phyloP scores from a whole-genome alignment of 2,329 filamentous ascomycete genomes.

The Scedosporium boydii region DNA sequence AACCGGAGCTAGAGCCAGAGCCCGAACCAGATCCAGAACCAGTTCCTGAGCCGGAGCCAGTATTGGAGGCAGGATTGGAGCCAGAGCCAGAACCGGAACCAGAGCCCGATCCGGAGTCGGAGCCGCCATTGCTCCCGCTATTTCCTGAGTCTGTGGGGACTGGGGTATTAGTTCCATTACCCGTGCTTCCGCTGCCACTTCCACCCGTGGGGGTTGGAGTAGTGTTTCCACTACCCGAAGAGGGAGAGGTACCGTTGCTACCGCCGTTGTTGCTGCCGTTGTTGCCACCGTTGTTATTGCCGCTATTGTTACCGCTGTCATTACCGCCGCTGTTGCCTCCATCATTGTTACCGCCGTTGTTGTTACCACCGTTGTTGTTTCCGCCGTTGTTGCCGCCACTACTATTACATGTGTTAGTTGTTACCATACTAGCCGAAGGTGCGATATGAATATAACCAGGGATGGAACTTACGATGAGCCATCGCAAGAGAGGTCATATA shows the following conservation, averaged over 20 bases:
- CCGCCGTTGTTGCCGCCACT: constrained; percentile 10
- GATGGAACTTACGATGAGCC: constrained; percentile 12
- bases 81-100: neutral
- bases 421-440: constrained; percentile 9
- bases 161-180: neutral
- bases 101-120: neutral
- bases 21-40: neutral
- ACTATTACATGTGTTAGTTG: constrained; percentile 10
- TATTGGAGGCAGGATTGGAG: neutral
- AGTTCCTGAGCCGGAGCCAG: neutral
- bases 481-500: constrained; percentile 55
- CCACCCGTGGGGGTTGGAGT: neutral
- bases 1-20: neutral
- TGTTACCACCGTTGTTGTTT: neutral
- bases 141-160: neutral
- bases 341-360: constrained; percentile 10
- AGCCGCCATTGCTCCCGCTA: neutral
- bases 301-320: constrained; percentile 9
- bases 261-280: neutral
- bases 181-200: neutral
- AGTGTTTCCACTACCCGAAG: neutral
- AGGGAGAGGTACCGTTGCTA: neutral
- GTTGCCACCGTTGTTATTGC: neutral
- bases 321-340: neutral
- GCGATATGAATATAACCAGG: constrained; percentile 9